Evolutionary conservation across 345 rosid genomes (phyloP), one percentile per base, ranked within the genome.

Genomic region (Triadica sebifera): DNA sequence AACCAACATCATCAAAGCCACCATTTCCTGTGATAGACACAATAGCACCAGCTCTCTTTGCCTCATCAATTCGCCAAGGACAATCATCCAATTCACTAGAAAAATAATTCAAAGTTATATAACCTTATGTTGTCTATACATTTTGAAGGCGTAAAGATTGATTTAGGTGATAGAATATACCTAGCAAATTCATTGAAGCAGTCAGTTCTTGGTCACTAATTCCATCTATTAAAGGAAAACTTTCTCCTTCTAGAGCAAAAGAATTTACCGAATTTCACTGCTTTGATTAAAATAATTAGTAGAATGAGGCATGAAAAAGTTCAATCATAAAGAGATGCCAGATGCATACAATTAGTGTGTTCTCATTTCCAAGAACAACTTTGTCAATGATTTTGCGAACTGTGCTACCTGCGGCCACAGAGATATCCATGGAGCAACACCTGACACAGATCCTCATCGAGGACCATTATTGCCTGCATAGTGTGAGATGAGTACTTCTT

Each of bases 401-500:
- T 2, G 41, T 67, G 62, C 55, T 80, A 72, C 82, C 78, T 8
- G 82, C 82, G 4, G 75, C 86, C 1, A 83, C 82, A 3, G 82
- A 20, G 37, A 83, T 7, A 75, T 4, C 86, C 86, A 83, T 3
- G 86, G 86, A 7, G 84, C 81, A 5, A 66, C 65, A 20, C 84
- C 80, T 3, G 62, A 0, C 3, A 71, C 67, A 1, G 65, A 19
- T 12, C 56, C 55, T 20, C 1, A 3, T 3, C 0, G 0, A 2
- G 59, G 12, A 12, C 82, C 86, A 13, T 0, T 9, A 45, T 80
- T 83, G 12, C 84, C 84, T 1, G 77, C 86, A 34, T 82, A 52
- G 9, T 78, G 74, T 7, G 55, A 19, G 2, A 77, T 75, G 25
- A 84, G 75, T 50, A 84, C 71, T 19, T 83, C 83, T 50, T 79